Evolutionary conservation across 192 early-diverging fungal genomes (phyloP).

Genomic region (Backusella circina): DNA sequence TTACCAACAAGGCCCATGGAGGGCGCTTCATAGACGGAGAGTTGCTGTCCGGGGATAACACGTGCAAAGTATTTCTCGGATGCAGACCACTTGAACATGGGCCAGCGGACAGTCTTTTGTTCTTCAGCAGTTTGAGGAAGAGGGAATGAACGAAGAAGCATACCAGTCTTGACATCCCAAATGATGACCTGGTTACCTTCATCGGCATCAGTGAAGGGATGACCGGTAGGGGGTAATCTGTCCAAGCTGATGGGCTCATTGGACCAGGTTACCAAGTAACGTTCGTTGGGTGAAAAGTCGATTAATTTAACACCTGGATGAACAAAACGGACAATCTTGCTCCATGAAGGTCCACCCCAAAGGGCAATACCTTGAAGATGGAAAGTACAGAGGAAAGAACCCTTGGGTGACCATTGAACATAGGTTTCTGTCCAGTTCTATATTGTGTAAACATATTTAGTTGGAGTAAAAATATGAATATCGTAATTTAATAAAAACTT

Average conservation of each 20-base stretch:
- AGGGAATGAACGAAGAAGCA: constrained; percentile 87
- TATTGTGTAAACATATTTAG: background rate
- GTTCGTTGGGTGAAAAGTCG: constrained; percentile 95
- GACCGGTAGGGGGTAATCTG: constrained; percentile 45
- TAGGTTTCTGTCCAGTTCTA: constrained; percentile 94
- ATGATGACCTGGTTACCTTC: constrained; percentile 76
- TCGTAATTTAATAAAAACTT: constrained; percentile 3
- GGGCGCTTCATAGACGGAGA: constrained; percentile 93
- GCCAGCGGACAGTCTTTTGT: constrained; percentile 75
- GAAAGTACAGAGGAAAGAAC: constrained; percentile 91
- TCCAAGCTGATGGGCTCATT: constrained; percentile 75
- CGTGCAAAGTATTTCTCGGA: constrained; percentile 95
- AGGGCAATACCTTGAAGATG: constrained; percentile 91
- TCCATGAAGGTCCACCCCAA: constrained; percentile 94
- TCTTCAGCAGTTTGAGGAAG: constrained; percentile 45
- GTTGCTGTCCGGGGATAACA: constrained; percentile 65
- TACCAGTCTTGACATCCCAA: constrained; percentile 89
- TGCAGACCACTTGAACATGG: constrained; percentile 95
- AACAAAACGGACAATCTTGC: constrained; percentile 86
- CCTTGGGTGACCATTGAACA: constrained; percentile 92
- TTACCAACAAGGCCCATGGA: constrained; percentile 90
- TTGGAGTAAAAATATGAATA: background rate
- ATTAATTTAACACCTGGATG: constrained; percentile 88
- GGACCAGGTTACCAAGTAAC: constrained; percentile 87
- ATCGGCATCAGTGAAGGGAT: constrained; percentile 66